Evolutionary conservation across 2,329 filamentous ascomycete genomes (phyloP).

Genomic region (Alternaria incomplexa): DNA sequence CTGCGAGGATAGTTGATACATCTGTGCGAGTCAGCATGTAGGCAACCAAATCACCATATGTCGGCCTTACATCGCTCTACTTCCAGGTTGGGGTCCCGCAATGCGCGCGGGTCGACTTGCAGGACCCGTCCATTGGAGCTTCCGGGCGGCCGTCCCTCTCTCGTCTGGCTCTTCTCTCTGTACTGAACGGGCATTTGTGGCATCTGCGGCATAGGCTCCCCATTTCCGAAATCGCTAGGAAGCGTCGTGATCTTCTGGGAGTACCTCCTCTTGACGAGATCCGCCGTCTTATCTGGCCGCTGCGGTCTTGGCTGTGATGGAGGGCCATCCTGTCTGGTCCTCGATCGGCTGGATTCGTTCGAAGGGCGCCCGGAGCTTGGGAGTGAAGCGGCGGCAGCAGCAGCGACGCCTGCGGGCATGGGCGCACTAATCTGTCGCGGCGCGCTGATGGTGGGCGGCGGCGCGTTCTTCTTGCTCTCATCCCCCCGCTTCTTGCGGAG

Average conservation of each 20-base stretch:
- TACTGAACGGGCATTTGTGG: conserved; percentile 70
- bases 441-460: conserved; percentile 56
- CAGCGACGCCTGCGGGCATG: conserved; percentile 40
- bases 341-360: conserved; percentile 46
- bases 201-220: conserved; percentile 66
- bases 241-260: conserved; percentile 88
- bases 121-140: conserved; percentile 62
- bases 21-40: conserved; percentile 48
- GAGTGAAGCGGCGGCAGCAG: conserved; percentile 29
- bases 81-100: conserved; percentile 79
- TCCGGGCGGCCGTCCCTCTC: conserved; percentile 55
- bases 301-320: conserved; percentile 48
- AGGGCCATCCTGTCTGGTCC: conserved; percentile 33
- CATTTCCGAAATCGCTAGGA: conserved; percentile 71
- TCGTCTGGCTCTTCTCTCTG: conserved; percentile 55
- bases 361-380: conserved; percentile 47
- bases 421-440: conserved; percentile 59
- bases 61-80: conserved; percentile 74
- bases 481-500: conserved; percentile 66
- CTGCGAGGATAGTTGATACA: conserved; percentile 74
- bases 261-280: conserved; percentile 93
- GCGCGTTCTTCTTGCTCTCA: conserved; percentile 61
- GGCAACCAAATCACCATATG: too few relatives aligned
- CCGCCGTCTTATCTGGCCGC: conserved; percentile 64
- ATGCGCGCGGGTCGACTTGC: conserved; percentile 74